Conservation (phyloP, 2,329 filamentous ascomycete genomes). For the Truncatella angustata region DNA sequence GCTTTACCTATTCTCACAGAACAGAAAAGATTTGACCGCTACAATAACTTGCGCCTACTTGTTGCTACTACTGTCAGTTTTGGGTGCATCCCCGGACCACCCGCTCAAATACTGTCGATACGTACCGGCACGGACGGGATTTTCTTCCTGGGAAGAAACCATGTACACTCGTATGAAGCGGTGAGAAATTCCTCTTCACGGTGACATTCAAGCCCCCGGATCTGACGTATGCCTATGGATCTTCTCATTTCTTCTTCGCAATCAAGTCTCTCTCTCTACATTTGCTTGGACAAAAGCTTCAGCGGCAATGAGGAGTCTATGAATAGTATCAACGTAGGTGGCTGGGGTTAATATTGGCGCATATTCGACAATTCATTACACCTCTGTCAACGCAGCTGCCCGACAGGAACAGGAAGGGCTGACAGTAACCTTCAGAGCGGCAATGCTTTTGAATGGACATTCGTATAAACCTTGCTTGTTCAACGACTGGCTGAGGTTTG, state of each 20-base stretch:
- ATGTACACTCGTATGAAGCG: not conserved
- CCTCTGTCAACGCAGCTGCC: conserved; percentile 16
- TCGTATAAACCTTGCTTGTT: conserved; percentile 6
- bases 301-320: no score
- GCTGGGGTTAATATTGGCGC: not conserved
- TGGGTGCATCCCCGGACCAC: no score
- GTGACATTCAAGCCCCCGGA: not conserved
- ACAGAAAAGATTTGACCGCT: not conserved
- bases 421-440: conserved; percentile 18
- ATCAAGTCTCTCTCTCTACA: not conserved
- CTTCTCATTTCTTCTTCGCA: not conserved
- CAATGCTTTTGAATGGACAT: conserved; percentile 15
- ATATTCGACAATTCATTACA: conserved; percentile 8
- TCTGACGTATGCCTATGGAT: not conserved
- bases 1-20: not conserved
- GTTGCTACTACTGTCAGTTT: not conserved
- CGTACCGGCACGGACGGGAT: not conserved
- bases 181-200: conserved; percentile 1
- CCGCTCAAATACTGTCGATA: not conserved
- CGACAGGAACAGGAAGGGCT: conserved; percentile 21
- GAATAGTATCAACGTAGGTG: no score
- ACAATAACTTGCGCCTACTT: not conserved
- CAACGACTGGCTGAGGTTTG: conserved; percentile 17
- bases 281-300: no score
- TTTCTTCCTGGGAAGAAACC: not conserved